phyloP scores from a whole-genome alignment of 345 rosid species.

The Mangifera indica region DNA sequence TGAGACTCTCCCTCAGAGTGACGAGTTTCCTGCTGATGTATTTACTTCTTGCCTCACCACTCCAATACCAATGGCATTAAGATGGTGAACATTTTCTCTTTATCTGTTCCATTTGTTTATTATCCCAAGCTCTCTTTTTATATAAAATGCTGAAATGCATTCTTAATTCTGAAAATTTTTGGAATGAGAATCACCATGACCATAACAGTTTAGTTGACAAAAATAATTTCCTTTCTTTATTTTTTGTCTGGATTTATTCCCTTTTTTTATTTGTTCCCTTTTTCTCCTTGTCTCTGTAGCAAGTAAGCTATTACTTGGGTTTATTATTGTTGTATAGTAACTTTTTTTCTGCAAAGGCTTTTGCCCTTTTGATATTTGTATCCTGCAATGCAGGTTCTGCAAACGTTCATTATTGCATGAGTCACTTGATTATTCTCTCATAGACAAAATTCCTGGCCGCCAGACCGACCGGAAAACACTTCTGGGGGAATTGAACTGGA shows the following conservation, averaged over 20 bases:
- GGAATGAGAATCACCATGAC: conserved; percentile 1
- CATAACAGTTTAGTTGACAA: not conserved
- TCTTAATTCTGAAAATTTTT: conserved; percentile 1
- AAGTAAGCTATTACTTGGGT: too few relatives aligned
- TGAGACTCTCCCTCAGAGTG: conserved; percentile 98
- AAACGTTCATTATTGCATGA: conserved; percentile 84
- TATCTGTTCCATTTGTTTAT: too few relatives aligned
- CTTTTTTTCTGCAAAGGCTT: too few relatives aligned
- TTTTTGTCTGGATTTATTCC: too few relatives aligned
- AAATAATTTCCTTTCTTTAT: not conserved
- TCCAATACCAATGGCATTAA: conserved; percentile 97
- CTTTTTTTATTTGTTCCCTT: too few relatives aligned
- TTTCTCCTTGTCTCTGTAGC: too few relatives aligned
- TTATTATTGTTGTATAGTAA: too few relatives aligned
- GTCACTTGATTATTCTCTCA: conserved; percentile 75
- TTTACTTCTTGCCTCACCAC: conserved; percentile 98
- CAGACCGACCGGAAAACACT: conserved; percentile 97
- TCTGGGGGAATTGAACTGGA: conserved; percentile 98
- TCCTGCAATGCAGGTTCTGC: conserved; percentile 72
- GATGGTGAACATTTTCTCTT: conserved; percentile 57
- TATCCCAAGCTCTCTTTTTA: not conserved
- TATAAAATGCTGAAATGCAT: not conserved
- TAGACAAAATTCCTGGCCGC: conserved; percentile 97
- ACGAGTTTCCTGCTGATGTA: conserved; percentile 98
- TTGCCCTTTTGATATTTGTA: too few relatives aligned